Evolutionary conservation across 495 filamentous ascomycete species (phyloP).

Genomic region (Penicillium riverlandense): DNA sequence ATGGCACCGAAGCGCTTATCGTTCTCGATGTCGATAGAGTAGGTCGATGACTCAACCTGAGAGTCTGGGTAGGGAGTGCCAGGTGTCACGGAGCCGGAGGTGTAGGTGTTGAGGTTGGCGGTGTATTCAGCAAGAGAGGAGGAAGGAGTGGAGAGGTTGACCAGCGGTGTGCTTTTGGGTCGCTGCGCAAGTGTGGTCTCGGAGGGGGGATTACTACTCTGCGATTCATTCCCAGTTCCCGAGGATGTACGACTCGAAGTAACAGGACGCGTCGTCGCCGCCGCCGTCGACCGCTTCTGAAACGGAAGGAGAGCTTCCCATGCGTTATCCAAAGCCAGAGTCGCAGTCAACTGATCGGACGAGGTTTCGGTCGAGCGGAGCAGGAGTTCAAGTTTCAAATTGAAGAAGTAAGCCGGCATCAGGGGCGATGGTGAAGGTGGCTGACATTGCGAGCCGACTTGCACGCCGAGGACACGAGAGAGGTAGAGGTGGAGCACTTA

Average conservation of each 20-base stretch:
- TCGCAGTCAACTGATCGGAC: conserved; percentile 20
- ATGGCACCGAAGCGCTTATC: conserved; percentile 63
- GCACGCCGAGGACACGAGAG: not conserved
- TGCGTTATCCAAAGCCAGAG: conserved; percentile 26
- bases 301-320: conserved; percentile 38
- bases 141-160: not conserved
- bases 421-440: conserved; percentile 15
- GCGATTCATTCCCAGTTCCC: not conserved
- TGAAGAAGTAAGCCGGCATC: conserved; percentile 88
- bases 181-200: not conserved
- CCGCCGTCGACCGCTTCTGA: conserved; percentile 16
- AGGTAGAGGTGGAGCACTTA: too few species aligned
- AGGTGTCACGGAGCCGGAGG: not conserved
- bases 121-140: not conserved
- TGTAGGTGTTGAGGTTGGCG: not conserved
- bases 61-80: not conserved
- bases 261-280: conserved; percentile 4
- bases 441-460: conserved; percentile 15
- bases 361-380: conserved; percentile 35
- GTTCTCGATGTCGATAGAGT: conserved; percentile 14
- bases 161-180: not conserved
- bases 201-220: not conserved
- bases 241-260: conserved; percentile 1
- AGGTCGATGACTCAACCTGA: not conserved
- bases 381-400: conserved; percentile 75